These are phyloP conservation scores for Termitomyces eurrhizus DNA, from an alignment of 768 basidiomycete species.

Conservation along the genomic window DNA sequence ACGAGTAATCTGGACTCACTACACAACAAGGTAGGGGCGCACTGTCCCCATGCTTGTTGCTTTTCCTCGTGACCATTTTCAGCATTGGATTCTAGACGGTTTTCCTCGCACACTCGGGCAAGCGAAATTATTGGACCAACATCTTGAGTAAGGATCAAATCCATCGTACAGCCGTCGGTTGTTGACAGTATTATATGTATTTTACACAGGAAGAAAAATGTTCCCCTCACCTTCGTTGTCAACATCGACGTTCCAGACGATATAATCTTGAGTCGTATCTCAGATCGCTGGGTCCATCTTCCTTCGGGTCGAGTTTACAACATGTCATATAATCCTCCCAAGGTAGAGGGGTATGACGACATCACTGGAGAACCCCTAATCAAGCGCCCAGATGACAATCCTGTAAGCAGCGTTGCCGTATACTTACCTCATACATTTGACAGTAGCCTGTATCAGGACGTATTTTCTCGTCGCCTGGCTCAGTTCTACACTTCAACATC, in stretches of 20 bases:
- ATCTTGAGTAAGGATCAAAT: slow-evolving; percentile 53
- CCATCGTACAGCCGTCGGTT: slow-evolving; percentile 1
- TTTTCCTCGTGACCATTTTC: background rate
- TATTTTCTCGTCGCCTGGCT: slow-evolving; percentile 70
- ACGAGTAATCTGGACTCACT: slow-evolving; percentile 65
- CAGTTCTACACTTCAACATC: slow-evolving; percentile 79
- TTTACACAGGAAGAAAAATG: slow-evolving; percentile 47
- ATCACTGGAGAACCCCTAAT: slow-evolving; percentile 82
- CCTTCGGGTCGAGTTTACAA: slow-evolving; percentile 91
- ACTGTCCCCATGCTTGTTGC: background rate
- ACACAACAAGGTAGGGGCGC: slow-evolving; percentile 54
- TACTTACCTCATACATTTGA: background rate
- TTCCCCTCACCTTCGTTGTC: slow-evolving; percentile 74
- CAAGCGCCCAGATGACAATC: slow-evolving; percentile 88
- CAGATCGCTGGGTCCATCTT: slow-evolving; percentile 86
- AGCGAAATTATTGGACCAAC: slow-evolving; percentile 70
- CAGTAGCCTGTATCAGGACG: slow-evolving; percentile 44
- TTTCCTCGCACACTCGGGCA: slow-evolving; percentile 90
- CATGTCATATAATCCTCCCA: slow-evolving; percentile 81
- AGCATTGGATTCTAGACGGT: slow-evolving; percentile 93
- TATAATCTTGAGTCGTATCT: slow-evolving; percentile 80
- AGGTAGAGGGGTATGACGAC: slow-evolving; percentile 77
- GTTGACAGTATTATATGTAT: background rate
- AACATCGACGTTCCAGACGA: slow-evolving; percentile 88
- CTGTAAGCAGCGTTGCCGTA: slow-evolving; percentile 43